phyloP scores from a whole-genome alignment of 1,139 yeast genomes.

The Wickerhamomyces sp. region DNA sequence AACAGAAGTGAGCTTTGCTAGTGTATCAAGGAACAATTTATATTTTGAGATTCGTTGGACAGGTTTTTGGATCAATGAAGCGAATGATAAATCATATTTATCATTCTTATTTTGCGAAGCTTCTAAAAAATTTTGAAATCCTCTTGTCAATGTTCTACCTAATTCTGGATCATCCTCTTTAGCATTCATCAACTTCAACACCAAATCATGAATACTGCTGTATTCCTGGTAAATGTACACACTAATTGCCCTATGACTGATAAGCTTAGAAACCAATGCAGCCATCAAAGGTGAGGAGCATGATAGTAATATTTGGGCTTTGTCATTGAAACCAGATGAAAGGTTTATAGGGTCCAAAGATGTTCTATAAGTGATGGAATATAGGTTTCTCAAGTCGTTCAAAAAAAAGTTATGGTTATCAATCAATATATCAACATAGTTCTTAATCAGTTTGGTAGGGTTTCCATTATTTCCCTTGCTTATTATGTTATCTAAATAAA shows the following conservation, averaged over 20 bases:
- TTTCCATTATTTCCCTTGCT: constrained; percentile 23
- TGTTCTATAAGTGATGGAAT: constrained; percentile 14
- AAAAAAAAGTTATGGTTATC: constrained; percentile 23
- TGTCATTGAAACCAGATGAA: constrained; percentile 1
- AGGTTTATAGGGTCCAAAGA: background rate
- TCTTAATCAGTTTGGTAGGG: constrained; percentile 18
- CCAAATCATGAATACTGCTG: constrained; percentile 38
- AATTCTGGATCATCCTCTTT: constrained; percentile 28
- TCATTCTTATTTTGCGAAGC: constrained; percentile 35
- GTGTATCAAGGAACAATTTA: constrained; percentile 41
- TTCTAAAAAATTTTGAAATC: constrained; percentile 39
- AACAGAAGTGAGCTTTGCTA: constrained; percentile 26
- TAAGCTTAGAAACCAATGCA: constrained; percentile 27
- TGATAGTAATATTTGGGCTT: constrained; percentile 4
- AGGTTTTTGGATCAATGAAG: constrained; percentile 52
- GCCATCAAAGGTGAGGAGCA: constrained; percentile 19
- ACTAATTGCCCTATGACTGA: constrained; percentile 30
- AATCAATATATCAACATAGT: constrained; percentile 22
- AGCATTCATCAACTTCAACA: constrained; percentile 32
- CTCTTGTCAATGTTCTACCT: constrained; percentile 24
- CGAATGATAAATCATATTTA: constrained; percentile 41
- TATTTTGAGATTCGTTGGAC: constrained; percentile 48
- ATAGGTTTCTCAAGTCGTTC: constrained; percentile 18
- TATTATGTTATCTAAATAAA: constrained; percentile 20
- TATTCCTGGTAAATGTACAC: constrained; percentile 38